These are phyloP conservation scores for Bidens hawaiensis DNA, from an alignment of 140 eudicot species.

Conservation along the genomic window DNA sequence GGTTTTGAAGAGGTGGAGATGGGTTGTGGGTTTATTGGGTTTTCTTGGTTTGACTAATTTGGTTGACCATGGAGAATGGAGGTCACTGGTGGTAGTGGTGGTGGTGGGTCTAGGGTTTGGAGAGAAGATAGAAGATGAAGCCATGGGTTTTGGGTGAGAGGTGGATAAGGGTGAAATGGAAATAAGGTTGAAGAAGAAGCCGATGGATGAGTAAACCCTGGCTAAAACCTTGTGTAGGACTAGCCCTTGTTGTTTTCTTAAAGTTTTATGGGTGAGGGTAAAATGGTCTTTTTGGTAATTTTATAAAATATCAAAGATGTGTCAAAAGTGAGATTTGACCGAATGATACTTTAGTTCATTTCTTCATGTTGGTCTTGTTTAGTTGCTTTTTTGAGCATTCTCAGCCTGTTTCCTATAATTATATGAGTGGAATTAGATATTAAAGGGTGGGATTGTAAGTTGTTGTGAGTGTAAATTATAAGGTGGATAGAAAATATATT, in stretches of 20 bases:
- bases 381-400: too few relatives aligned
- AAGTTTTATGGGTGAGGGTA: slow-evolving; percentile 17
- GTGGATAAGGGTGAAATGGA: slow-evolving; percentile 31
- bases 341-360: too few relatives aligned
- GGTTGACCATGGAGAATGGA: slow-evolving; percentile 55
- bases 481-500: too few relatives aligned
- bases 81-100: slow-evolving; percentile 28
- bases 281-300: neutral
- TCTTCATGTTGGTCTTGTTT: too few relatives aligned
- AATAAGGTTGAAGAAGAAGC: slow-evolving; percentile 34
- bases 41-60: slow-evolving; percentile 27
- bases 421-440: too few relatives aligned
- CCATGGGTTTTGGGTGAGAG: slow-evolving; percentile 33
- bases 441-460: too few relatives aligned
- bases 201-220: slow-evolving; percentile 36
- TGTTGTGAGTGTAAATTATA: too few relatives aligned
- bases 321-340: too few relatives aligned
- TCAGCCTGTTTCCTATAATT: too few relatives aligned
- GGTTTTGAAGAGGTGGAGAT: slow-evolving; percentile 34
- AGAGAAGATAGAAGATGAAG: slow-evolving; percentile 60
- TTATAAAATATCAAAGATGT: neutral
- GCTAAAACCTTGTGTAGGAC: slow-evolving; percentile 39
- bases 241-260: slow-evolving; percentile 17
- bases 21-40: slow-evolving; percentile 32
- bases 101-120: slow-evolving; percentile 51